Conservation (phyloP, 2,329 filamentous ascomycete genomes). For the Pestalotiopsis sp. region DNA sequence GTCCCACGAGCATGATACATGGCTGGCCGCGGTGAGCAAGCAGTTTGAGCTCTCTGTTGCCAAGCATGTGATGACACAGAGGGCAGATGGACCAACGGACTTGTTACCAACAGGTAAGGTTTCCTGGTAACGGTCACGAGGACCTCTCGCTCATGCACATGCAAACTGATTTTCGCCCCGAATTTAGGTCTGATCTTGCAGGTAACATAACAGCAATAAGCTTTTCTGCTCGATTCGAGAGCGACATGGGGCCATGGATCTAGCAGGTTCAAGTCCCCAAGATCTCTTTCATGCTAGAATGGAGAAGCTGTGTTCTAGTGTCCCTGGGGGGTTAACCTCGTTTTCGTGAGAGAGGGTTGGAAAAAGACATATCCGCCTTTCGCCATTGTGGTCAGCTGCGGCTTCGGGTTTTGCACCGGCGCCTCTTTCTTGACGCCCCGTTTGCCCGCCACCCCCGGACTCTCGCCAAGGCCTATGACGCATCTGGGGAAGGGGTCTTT, state of each 20-base stretch:
- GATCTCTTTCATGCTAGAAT: not conserved
- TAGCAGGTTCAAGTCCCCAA: not conserved
- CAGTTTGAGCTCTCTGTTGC: not conserved
- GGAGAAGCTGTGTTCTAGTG: not conserved
- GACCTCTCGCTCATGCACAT: not conserved
- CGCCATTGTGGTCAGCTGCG: not conserved
- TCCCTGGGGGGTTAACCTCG: not conserved
- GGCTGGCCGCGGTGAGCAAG: not conserved
- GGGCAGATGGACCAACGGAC: not conserved
- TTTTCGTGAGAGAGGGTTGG: not conserved
- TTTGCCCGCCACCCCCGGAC: not conserved
- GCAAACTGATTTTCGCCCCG: not conserved
- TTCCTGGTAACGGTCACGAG: conserved; percentile 7
- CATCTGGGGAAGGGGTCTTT: not conserved
- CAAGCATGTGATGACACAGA: not conserved
- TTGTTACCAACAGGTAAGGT: conserved; percentile 2
- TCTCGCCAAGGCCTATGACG: not conserved
- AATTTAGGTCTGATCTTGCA: not conserved
- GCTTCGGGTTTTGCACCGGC: not conserved
- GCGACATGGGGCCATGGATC: not conserved
- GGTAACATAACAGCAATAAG: not conserved
- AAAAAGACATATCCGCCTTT: not conserved
- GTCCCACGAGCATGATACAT: not conserved
- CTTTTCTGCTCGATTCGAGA: not conserved
- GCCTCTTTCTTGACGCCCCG: not conserved